phyloP scores from a whole-genome alignment of 768 basidiomycete species.

The Galerina sulciceps region DNA sequence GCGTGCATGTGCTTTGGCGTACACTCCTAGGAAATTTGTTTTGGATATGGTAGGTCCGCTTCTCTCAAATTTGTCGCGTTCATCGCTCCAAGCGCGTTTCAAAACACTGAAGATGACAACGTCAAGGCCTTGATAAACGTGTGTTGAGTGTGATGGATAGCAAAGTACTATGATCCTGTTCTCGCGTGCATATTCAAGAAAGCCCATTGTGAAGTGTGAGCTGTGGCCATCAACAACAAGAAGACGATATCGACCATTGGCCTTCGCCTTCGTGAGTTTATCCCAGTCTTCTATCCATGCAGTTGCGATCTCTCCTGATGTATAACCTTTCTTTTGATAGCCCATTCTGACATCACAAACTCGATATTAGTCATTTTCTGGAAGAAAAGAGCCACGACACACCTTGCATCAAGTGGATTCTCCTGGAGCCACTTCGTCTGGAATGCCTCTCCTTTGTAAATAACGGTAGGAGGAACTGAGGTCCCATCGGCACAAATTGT shows the following conservation, averaged over 20 bases:
- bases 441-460: slow-evolving; percentile 34
- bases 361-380: not conserved
- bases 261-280: slow-evolving; percentile 33
- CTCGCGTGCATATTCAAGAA: slow-evolving; percentile 33
- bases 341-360: slow-evolving; percentile 12
- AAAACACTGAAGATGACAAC: slow-evolving; percentile 29
- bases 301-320: slow-evolving; percentile 23
- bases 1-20: too few species aligned
- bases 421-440: slow-evolving; percentile 30
- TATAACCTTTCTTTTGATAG: slow-evolving; percentile 34
- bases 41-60: too few species aligned
- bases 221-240: slow-evolving; percentile 24
- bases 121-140: slow-evolving; percentile 45
- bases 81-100: too few species aligned
- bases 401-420: slow-evolving; percentile 38
- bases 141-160: slow-evolving; percentile 43
- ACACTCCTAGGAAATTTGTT: too few species aligned
- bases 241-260: not conserved
- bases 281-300: slow-evolving; percentile 36
- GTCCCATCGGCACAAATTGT: slow-evolving; percentile 44
- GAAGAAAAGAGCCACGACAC: slow-evolving; percentile 8
- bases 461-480: slow-evolving; percentile 30
- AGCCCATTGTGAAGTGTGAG: slow-evolving; percentile 38
- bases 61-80: too few species aligned
- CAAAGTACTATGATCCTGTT: slow-evolving; percentile 40